Evolutionary conservation across 2,329 filamentous ascomycete species (phyloP).

Genomic region (Graphiopsis chlorocephala): DNA sequence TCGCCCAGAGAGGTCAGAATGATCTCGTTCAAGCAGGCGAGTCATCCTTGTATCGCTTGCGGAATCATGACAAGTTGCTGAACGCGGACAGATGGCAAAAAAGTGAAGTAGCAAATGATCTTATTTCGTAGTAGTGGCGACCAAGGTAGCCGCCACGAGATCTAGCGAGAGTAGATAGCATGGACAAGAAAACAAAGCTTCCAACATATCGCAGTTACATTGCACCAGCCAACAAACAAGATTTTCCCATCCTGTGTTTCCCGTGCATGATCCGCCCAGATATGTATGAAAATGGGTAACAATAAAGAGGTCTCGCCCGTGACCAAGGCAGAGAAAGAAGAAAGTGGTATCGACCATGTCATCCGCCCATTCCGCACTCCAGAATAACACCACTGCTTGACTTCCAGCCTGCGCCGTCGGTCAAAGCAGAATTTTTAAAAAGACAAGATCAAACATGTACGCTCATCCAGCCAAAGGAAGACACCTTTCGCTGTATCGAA

Average conservation of each 20-base stretch:
- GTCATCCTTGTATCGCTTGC: neutral
- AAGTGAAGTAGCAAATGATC: constrained; percentile 1
- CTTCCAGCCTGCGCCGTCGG: neutral
- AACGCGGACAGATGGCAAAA: neutral
- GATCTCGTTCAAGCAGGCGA: neutral
- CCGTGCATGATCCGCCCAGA: constrained; percentile 2
- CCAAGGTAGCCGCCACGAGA: neutral
- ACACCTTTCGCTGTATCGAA: constrained; percentile 15
- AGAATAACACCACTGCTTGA: constrained; percentile 13
- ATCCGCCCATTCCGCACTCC: neutral
- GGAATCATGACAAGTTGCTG: accelerated
- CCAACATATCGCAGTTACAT: constrained; percentile 7
- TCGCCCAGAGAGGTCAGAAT: neutral
- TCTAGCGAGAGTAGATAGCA: constrained; percentile 6
- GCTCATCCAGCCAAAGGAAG: constrained; percentile 11
- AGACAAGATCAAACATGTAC: constrained; percentile 14
- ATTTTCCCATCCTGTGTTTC: constrained; percentile 14
- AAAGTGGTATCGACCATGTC: constrained; percentile 15
- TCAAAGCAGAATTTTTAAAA: constrained; percentile 9
- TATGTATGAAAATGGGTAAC: neutral
- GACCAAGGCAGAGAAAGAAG: constrained; percentile 18
- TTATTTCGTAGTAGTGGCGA: neutral
- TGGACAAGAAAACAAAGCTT: neutral
- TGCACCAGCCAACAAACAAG: constrained; percentile 4
- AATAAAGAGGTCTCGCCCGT: constrained; percentile 16